Base-by-base conservation (phyloP, 345 rosid species). In the Adansonia digitata region DNA sequence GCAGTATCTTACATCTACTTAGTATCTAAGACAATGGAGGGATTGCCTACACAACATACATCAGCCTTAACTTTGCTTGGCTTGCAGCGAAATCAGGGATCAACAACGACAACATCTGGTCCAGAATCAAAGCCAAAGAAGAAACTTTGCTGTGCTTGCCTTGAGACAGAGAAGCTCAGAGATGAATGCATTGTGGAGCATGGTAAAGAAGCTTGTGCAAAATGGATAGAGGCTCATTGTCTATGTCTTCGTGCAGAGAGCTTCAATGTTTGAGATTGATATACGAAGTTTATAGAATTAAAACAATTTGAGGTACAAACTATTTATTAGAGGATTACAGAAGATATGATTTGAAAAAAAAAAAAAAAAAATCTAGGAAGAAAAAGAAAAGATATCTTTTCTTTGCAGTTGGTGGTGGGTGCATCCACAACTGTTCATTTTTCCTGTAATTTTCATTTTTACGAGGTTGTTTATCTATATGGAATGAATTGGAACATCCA, bases 201-300 rank as follows among this genome's bases (percentile, higher is more conserved):
- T 66, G 96, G 92, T 72, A 96, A 94, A 86, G 84, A 85, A 2
- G 92, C 94, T 76, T 92, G 99, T 78, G 79, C 79, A 35, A 91
- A 95, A 86, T 92, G 96, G 98, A 95, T 92, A 2, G 94, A 93
- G 74, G 98, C 97, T 86, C 98, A 94, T 81, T 85, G 82, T n/a
- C 75, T 53, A 49, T 93, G 98, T 82, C 96, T 95, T 75, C 94
- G 93, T n/a, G 89, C 93, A 0, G 97, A 95, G 88, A 98, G 92
- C 48, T 95, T 92, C 76, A 91, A 90, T 34, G 85, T 95, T 81
- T 95, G 83, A 94, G 51, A 35, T 74, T 18, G 53, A 31, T 42
- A 66, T 52, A 60, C 46, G 49, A 68, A 72, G 80, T 75, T 86
- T 52, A 69, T 69, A 74, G 27, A 74, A 56, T 42, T 4, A 81